Evolutionary conservation across 495 filamentous ascomycete species (phyloP).

Genomic region (Trichoderma parareesei): DNA sequence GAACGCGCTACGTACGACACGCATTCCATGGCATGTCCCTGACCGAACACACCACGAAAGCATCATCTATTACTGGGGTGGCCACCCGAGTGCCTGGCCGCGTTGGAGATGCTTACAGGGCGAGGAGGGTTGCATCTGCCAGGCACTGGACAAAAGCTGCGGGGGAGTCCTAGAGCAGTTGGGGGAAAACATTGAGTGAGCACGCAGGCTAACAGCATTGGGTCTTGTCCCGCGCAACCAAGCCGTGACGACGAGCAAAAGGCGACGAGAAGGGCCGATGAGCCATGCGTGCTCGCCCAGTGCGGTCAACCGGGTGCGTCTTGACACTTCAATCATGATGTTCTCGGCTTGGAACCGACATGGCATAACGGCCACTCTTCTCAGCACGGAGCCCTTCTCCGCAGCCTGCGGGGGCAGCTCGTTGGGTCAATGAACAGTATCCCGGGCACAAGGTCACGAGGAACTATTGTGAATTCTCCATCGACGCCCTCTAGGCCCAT

Average conservation of each 20-base stretch:
- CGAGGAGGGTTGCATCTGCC: slow-evolving; percentile 1
- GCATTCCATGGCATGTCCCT: not conserved
- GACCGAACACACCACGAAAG: not conserved
- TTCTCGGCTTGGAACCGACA: not conserved
- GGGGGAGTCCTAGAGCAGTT: not conserved
- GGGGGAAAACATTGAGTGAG: not conserved
- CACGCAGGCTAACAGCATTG: not conserved
- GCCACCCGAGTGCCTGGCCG: not conserved
- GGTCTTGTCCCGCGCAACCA: not conserved
- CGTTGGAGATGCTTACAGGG: not conserved
- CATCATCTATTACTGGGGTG: not conserved
- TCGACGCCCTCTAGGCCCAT: slow-evolving; percentile 1
- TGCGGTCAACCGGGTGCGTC: not conserved
- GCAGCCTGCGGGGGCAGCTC: not conserved
- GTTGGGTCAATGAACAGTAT: not conserved
- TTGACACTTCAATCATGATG: not conserved
- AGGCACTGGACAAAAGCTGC: not conserved
- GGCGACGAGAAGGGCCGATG: not conserved
- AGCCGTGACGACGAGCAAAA: not conserved
- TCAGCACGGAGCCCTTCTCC: not conserved
- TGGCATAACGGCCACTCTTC: not conserved
- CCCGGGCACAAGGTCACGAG: not conserved
- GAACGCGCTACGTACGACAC: not conserved
- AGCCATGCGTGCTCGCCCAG: not conserved
- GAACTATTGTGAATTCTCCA: not conserved